phyloP scores from a whole-genome alignment of 441 rosid genomes.

The Populus hybrid region DNA sequence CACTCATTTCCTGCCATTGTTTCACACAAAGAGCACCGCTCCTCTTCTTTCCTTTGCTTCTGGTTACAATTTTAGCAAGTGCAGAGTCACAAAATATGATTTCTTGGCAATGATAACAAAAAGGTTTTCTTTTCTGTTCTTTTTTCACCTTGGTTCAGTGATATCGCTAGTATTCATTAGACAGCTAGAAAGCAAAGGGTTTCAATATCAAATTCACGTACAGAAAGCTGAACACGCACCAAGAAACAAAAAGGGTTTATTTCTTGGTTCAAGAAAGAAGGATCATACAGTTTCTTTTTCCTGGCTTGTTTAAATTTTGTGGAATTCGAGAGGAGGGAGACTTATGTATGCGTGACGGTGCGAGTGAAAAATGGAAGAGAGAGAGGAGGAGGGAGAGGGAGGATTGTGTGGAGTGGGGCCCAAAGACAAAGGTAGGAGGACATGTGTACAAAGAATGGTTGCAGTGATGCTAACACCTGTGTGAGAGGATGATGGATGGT shows the following conservation, averaged over 20 bases:
- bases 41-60: background rate
- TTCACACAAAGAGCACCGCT: background rate
- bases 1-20: slow-evolving; percentile 94
- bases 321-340: background rate
- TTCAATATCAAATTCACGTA: background rate
- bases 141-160: background rate
- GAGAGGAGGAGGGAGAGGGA: slow-evolving; percentile 1
- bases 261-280: background rate
- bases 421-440: background rate
- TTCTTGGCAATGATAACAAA: background rate
- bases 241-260: background rate
- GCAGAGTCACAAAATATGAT: background rate
- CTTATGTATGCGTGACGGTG: slow-evolving; percentile 1
- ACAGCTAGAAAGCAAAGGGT: background rate
- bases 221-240: background rate
- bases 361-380: background rate
- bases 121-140: background rate
- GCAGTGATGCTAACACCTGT: background rate
- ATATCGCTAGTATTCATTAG: background rate
- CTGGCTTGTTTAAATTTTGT: background rate
- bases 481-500: background rate
- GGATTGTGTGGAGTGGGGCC: background rate
- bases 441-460: slow-evolving; percentile 18
- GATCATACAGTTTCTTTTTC: background rate
- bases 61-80: too few relatives aligned